These are phyloP conservation scores for Rhododendron griersonianum DNA, from an alignment of 148 eudicot genomes.

Conservation along the genomic window DNA sequence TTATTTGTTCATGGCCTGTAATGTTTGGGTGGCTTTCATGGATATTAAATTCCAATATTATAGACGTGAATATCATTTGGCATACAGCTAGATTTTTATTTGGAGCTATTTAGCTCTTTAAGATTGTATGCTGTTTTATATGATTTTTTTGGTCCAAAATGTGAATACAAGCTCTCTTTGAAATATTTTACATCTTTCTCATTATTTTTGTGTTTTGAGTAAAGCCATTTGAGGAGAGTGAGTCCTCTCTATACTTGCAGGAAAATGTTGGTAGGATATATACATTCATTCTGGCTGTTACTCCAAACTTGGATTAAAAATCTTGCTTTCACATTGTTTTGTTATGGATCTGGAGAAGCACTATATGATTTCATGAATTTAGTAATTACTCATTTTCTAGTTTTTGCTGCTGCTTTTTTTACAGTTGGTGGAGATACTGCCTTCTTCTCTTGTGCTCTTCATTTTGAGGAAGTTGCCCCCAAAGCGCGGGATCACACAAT, in stretches of 20 bases:
- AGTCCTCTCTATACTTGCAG: not conserved
- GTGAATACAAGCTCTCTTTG: not conserved
- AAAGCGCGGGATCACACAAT: slow-evolving; percentile 75
- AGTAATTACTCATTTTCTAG: not conserved
- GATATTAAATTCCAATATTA: not conserved
- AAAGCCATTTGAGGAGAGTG: not conserved
- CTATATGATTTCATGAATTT: not conserved
- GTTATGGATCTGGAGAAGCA: not conserved
- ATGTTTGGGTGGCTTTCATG: not conserved
- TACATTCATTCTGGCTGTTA: not conserved
- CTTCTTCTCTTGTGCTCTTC: slow-evolving; percentile 84
- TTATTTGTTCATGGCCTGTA: not conserved
- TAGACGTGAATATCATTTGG: not conserved
- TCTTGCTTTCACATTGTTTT: not conserved
- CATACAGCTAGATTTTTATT: not conserved
- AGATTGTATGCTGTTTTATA: not conserved
- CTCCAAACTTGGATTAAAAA: not conserved
- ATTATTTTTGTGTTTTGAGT: not conserved
- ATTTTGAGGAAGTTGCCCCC: slow-evolving; percentile 95
- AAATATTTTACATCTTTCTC: not conserved
- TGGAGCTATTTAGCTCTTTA: not conserved
- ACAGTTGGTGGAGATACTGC: slow-evolving; percentile 89
- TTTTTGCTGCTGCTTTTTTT: not conserved
- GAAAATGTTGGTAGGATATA: slow-evolving; percentile 1
- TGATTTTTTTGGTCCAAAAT: not conserved